Evolutionary conservation across 768 basidiomycete genomes (phyloP).

Genomic region (Nidularia pulvinata): DNA sequence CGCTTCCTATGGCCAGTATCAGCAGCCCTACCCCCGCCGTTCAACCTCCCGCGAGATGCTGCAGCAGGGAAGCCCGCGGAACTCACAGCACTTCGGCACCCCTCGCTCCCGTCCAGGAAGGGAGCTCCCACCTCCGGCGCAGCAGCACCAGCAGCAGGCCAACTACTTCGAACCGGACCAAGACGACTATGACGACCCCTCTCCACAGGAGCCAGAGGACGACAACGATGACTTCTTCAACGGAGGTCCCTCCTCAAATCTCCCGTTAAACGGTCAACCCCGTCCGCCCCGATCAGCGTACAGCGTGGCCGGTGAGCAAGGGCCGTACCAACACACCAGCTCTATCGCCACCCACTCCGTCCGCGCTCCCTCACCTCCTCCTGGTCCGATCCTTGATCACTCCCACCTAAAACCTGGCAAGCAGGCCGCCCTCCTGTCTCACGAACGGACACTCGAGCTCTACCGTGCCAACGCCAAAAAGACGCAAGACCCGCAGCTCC

Average conservation of each 20-base stretch:
- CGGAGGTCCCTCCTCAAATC: constrained; percentile 19
- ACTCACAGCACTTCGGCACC: not conserved
- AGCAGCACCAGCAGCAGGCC: constrained; percentile 7
- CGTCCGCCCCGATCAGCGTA: constrained; percentile 23
- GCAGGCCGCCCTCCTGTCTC: constrained; percentile 89
- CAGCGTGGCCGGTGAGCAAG: constrained; percentile 18
- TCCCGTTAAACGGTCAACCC: constrained; percentile 15
- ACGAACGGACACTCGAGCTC: constrained; percentile 95
- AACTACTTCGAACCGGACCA: constrained; percentile 35
- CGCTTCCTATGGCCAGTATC: constrained; percentile 15
- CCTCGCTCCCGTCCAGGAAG: constrained; percentile 12
- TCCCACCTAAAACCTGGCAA: constrained; percentile 93
- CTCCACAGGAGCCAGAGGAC: constrained; percentile 42
- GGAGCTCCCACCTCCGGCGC: constrained; percentile 18
- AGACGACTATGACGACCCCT: constrained; percentile 36
- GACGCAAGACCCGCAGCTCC: constrained; percentile 95
- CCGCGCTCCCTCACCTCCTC: constrained; percentile 66
- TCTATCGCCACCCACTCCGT: constrained; percentile 54
- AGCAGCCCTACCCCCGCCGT: constrained; percentile 15
- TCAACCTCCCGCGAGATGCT: constrained; percentile 20
- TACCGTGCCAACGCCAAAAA: constrained; percentile 99
- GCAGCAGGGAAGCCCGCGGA: constrained; percentile 9
- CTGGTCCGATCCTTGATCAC: constrained; percentile 79
- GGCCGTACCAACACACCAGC: constrained; percentile 26
- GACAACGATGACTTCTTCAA: constrained; percentile 48